Percentiles rank a stretch among this genome's conserved stretches.
Evolutionary conservation across 495 filamentous ascomycete species (phyloP).

Genomic region (Trichoderma erinaceum): DNA sequence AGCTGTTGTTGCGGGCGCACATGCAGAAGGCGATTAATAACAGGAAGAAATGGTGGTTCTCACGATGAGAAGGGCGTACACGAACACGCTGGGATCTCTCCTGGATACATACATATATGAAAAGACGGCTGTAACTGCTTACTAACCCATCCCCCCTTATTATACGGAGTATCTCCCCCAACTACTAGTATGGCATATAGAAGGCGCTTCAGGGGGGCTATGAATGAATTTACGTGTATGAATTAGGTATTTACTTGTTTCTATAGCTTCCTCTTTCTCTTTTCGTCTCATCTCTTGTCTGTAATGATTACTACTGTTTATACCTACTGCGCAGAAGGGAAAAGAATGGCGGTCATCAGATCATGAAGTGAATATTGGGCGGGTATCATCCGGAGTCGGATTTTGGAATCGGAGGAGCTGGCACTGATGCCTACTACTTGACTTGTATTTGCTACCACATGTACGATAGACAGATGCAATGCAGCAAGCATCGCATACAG

Average conservation of each 20-base stretch:
- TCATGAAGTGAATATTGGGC: not conserved
- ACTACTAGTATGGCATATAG: not conserved
- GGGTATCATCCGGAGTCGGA: not conserved
- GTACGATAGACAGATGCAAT: not conserved
- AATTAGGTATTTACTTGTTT: not conserved
- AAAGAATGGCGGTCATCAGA: not conserved
- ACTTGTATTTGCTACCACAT: not conserved
- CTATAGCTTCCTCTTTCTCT: not conserved
- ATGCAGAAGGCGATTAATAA: constrained; percentile 26
- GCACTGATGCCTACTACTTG: not conserved
- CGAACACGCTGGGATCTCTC: too few relatives aligned
- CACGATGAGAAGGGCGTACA: not conserved
- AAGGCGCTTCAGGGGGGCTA: not conserved
- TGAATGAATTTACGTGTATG: too few relatives aligned
- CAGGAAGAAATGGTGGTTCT: constrained; percentile 25
- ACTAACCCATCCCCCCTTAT: too few relatives aligned
- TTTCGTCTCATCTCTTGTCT: too few relatives aligned
- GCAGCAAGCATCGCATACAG: not conserved
- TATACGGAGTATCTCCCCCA: too few relatives aligned
- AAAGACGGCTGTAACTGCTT: too few relatives aligned
- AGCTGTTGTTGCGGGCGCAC: constrained; percentile 29
- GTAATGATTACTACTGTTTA: too few relatives aligned
- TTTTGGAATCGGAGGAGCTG: not conserved
- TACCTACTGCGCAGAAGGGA: not conserved
- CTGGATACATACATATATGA: too few relatives aligned